phyloP scores from a whole-genome alignment of 208 protist species.

The Crithidia brevicula region DNA sequence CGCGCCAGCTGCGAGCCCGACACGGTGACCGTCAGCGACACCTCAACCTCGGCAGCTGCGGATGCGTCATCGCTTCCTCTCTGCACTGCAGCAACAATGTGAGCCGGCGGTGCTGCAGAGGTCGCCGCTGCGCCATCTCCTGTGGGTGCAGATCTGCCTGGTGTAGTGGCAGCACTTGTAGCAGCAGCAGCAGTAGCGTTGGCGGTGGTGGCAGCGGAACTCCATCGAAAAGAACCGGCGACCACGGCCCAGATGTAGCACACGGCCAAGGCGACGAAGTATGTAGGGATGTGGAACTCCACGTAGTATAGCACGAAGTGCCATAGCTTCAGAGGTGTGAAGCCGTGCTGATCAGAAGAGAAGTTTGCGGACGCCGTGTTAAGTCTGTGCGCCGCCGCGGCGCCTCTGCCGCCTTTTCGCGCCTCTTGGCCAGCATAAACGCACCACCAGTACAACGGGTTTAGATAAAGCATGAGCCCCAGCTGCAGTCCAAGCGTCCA shows the following conservation, averaged over 20 bases:
- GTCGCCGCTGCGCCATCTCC: background rate
- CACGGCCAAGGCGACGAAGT: slow-evolving; percentile 64
- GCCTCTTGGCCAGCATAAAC: slow-evolving; percentile 16
- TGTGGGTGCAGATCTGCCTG: background rate
- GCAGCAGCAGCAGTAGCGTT: background rate
- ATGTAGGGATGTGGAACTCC: slow-evolving; percentile 78
- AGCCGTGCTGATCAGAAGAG: background rate
- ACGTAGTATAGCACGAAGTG: slow-evolving; percentile 39
- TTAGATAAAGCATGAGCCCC: slow-evolving; percentile 61
- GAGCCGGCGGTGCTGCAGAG: too few relatives aligned
- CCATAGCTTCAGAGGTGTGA: background rate
- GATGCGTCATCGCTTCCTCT: background rate
- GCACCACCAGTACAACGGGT: slow-evolving; percentile 73
- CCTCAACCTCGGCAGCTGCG: background rate
- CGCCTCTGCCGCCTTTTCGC: background rate
- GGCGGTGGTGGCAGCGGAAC: background rate
- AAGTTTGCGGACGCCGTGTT: background rate
- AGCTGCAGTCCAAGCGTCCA: slow-evolving; percentile 59
- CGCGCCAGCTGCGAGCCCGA: slow-evolving; percentile 37
- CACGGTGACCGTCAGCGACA: slow-evolving; percentile 7
- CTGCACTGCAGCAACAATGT: too few relatives aligned
- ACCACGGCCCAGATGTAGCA: slow-evolving; percentile 73
- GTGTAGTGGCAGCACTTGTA: background rate
- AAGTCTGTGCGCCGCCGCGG: background rate
- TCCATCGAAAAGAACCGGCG: slow-evolving; percentile 46